phyloP scores from a whole-genome alignment of 139 green algal genomes.

The Chlamydomonas applanata region DNA sequence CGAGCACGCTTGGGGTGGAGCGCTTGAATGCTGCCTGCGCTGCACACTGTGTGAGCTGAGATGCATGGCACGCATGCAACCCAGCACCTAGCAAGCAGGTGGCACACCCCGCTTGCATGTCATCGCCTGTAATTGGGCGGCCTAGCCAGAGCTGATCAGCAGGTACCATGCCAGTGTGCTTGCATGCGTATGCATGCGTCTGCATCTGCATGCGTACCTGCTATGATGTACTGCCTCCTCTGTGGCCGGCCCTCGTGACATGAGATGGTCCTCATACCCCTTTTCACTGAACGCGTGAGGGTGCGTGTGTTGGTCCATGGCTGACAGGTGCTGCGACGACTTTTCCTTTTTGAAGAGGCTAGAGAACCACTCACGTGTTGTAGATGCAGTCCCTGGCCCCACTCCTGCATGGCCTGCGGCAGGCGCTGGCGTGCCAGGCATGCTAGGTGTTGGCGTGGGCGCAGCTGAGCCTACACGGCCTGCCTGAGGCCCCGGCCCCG shows the following conservation, averaged over 20 bases:
- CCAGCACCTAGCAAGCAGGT: too few relatives aligned
- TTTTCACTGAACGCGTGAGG: conserved; percentile 14
- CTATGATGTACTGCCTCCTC: background rate
- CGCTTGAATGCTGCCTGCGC: background rate
- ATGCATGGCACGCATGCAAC: too few relatives aligned
- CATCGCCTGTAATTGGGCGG: too few relatives aligned
- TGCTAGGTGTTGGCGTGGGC: background rate
- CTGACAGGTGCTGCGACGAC: too few relatives aligned
- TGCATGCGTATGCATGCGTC: background rate
- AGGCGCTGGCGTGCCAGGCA: background rate
- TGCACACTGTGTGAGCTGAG: too few relatives aligned
- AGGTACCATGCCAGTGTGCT: too few relatives aligned
- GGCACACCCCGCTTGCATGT: too few relatives aligned
- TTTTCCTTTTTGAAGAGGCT: conserved; percentile 4
- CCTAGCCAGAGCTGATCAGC: too few relatives aligned
- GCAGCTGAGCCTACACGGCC: too few relatives aligned
- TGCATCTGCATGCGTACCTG: background rate
- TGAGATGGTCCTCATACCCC: conserved; percentile 17
- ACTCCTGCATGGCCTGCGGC: background rate
- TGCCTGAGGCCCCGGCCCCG: too few relatives aligned
- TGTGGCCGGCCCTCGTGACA: background rate
- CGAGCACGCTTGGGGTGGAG: background rate
- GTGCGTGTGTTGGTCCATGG: background rate
- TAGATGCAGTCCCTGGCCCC: background rate
- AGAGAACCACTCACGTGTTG: conserved; percentile 9